These are phyloP conservation scores for Mimosa pudica DNA, from an alignment of 306 rosid species.

Conservation along the genomic window DNA sequence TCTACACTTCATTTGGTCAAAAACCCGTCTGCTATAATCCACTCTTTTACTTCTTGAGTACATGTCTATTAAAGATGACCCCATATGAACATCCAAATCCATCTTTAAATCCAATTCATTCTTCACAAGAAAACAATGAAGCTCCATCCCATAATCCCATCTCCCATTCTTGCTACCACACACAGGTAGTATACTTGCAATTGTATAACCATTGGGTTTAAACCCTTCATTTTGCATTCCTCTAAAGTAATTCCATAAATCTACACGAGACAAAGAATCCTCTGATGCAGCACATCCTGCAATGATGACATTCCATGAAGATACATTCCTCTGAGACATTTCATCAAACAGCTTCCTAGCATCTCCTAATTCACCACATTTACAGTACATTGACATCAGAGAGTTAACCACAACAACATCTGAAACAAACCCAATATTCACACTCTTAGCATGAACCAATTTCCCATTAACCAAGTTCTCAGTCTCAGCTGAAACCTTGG, in stretches of 20 bases:
- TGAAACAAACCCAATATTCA: conserved; percentile 52
- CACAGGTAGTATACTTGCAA: conserved; percentile 57
- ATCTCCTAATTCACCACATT: conserved; percentile 49
- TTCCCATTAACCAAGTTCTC: conserved; percentile 52
- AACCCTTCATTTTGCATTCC: conserved; percentile 56
- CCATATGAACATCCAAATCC: conserved; percentile 59
- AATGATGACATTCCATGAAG: conserved; percentile 70
- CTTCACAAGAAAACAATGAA: conserved; percentile 55
- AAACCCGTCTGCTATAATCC: conserved; percentile 54
- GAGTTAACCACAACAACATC: conserved; percentile 72
- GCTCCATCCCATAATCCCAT: conserved; percentile 55
- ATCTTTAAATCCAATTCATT: conserved; percentile 44
- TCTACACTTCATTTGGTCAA: conserved; percentile 61
- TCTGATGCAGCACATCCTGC: conserved; percentile 47
- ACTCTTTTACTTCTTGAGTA: conserved; percentile 59
- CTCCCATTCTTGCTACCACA: conserved; percentile 35
- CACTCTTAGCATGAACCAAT: conserved; percentile 67
- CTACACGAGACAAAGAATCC: conserved; percentile 28
- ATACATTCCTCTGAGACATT: conserved; percentile 65
- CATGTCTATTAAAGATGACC: conserved; percentile 88
- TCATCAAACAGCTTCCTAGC: conserved; percentile 66
- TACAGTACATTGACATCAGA: conserved; percentile 63
- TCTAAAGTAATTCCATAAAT: conserved; percentile 46
- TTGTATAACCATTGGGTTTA: conserved; percentile 63
- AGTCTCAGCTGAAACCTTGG: conserved; percentile 60